Base-by-base conservation (phyloP, 371 early-diverging fungal species). In the Mucor velutinosus region DNA sequence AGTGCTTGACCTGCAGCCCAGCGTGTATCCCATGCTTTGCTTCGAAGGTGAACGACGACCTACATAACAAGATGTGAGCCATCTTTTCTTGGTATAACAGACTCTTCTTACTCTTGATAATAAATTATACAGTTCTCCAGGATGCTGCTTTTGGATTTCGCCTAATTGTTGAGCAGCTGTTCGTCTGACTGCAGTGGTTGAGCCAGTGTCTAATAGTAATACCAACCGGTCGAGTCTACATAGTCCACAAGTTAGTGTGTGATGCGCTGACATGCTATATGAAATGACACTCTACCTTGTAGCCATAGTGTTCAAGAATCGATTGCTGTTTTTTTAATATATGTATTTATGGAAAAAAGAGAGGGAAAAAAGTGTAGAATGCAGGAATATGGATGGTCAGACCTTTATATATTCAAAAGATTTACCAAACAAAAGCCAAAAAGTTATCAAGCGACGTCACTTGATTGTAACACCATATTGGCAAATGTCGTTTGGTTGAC, bases 91-190 rank as follows among this genome's bases (percentile, higher is more conserved):
- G 27, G 14, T 14, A 15, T 2, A 27, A 14, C 72, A 62, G 4
- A 30, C 30, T 30, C 12, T 56, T 23, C 66, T 67, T 77, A 96
- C 95, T 68, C 96, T 89, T 21, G 90, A 91, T 39, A 97, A 79
- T 14, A 97, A 80, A 65, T 91, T 89, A 73, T 92, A 93, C 21
- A 98, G 86, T 72, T 98, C 97, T 67, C 92, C 88, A 12, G 98
- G 97, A 71, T 96, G 94, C 74, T 97, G 95, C 65, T 89, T 89
- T 79, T 96, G 97, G 66, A 97, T 94, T 65, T 95, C 93, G 25
- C 97, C 98, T 60, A 98, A 78, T 76, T 98, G 98, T 64, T 92
- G 90, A 12, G 99, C 98, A 12, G 99, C 99, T 10, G 97, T 94
- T 21, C 85, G 79, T 35, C 98, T 79, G 43, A 98, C 92, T 56